A percentile compares a stretch with the other conserved stretches of the same genome.
These are phyloP conservation scores for Henckelia pumila DNA, from an alignment of 257 asterid genomes.

Conservation along the genomic window DNA sequence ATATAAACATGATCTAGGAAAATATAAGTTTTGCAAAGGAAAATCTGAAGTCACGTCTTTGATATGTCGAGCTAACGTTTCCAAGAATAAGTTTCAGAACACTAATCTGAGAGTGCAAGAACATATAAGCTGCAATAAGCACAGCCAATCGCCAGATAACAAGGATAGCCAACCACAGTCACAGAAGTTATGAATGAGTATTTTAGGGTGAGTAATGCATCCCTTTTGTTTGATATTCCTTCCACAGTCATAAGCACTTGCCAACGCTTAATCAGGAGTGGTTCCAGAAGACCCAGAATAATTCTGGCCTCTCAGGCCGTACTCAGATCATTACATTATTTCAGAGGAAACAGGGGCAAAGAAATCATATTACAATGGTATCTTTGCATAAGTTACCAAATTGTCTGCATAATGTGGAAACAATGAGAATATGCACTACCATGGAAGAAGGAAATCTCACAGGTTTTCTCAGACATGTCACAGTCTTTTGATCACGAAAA, in stretches of 20 bases:
- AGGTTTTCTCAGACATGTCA: slow-evolving; percentile 55
- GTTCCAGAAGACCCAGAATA: slow-evolving; percentile 30
- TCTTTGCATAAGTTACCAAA: slow-evolving; percentile 34
- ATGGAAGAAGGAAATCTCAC: slow-evolving; percentile 9
- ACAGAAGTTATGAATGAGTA: slow-evolving; percentile 18
- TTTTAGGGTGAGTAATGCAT: slow-evolving; percentile 21
- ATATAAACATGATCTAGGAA: slow-evolving; percentile 22
- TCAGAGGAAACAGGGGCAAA: slow-evolving; percentile 27
- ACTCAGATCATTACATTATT: slow-evolving; percentile 19
- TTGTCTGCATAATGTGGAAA: slow-evolving; percentile 34
- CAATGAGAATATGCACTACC: slow-evolving; percentile 42
- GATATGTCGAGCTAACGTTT: slow-evolving; percentile 19
- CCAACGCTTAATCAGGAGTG: slow-evolving; percentile 22
- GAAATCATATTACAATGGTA: slow-evolving; percentile 19
- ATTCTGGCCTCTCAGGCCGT: slow-evolving; percentile 17
- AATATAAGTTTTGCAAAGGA: slow-evolving; percentile 2
- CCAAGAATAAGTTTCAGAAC: slow-evolving; percentile 30
- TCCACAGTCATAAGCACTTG: slow-evolving; percentile 24
- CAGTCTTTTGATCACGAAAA: slow-evolving; percentile 41
- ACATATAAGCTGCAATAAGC: slow-evolving; percentile 27
- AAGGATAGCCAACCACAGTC: slow-evolving; percentile 20
- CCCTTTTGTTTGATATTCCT: slow-evolving; percentile 27
- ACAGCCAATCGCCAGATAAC: slow-evolving; percentile 23
- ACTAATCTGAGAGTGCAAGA: slow-evolving; percentile 25
- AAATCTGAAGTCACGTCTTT: slow-evolving; percentile 2